Base-by-base conservation (phyloP, 2,329 filamentous ascomycete genomes). In the Neofusicoccum parvum region DNA sequence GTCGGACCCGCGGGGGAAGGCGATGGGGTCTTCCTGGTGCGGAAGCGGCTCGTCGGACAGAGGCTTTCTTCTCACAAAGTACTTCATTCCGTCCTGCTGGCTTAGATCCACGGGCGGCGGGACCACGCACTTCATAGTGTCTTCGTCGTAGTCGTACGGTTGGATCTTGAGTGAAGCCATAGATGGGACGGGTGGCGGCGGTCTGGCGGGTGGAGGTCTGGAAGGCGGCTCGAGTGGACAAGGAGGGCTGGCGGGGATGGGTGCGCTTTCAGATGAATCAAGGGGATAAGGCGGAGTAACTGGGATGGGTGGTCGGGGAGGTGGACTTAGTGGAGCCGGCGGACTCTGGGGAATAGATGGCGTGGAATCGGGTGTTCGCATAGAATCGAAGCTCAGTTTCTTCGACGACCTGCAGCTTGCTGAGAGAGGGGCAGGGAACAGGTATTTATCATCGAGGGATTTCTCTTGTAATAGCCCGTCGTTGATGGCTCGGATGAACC, bases 401-500 rank as follows among this genome's bases (percentile, higher is more conserved):
- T n/a, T 32, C 20, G 23, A 51, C 20, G 20, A 14, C 10, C 17
- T 27, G 20, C 48, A 23, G 23, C 48, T 34, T 6, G 32, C 23
- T 32, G 48, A 46, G 43, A 36, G 43, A 48, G 41, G 39, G 64
- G 9, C 56, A 58, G 32, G 41, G 15, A 45, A 15, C 12, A 45
- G 41, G 41, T 69, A 62, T 14, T 51, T 54, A 12, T 60, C 65
- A 23, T 72, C 67, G 2, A 59, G 39, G 9, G 63, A 46, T 17
- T 53, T 67, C 63, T 75, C 73, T 41, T 72, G 56, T 15, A 75
- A 66, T 46, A 72, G 70, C 10, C 73, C 74, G 58, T 72, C 70
- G 49, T 75, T 75, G 32, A 75, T 73, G 6, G 73, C 74, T 17
- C 58, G 66, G 20, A 75, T 65, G 39, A 76, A 71, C 74, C 73